Conservation (phyloP, 2,329 filamentous ascomycete genomes). For the Myriosclerotinia duriaeana region DNA sequence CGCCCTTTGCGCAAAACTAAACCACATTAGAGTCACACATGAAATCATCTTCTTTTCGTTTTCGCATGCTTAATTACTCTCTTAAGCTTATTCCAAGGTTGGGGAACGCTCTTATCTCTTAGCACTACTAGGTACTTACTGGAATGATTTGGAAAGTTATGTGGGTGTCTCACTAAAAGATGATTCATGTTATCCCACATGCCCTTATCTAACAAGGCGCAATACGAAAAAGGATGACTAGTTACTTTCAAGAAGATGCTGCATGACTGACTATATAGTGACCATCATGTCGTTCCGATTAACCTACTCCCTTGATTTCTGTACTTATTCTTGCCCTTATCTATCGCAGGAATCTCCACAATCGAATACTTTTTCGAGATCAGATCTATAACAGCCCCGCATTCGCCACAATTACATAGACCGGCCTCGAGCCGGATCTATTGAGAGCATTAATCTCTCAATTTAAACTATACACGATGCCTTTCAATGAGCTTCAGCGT, state of each 20-base stretch:
- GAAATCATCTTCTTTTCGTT: slow-evolving; percentile 47
- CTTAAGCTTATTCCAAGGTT: slow-evolving; percentile 7
- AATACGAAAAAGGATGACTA: slow-evolving; percentile 29
- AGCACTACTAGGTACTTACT: slow-evolving; percentile 5
- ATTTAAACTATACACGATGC: slow-evolving; percentile 19
- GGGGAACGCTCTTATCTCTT: slow-evolving; percentile 11
- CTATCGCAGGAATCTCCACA: slow-evolving; percentile 9
- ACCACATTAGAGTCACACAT: slow-evolving; percentile 25
- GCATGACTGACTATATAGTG: slow-evolving; percentile 36
- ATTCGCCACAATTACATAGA: slow-evolving; percentile 31
- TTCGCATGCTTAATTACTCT: slow-evolving; percentile 22
- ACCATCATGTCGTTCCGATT: slow-evolving; percentile 23
- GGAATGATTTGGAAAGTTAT: slow-evolving; percentile 19
- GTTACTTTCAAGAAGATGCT: slow-evolving; percentile 29
- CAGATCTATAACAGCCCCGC: slow-evolving; percentile 18
- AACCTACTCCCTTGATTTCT: slow-evolving; percentile 26
- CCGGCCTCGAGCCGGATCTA: slow-evolving; percentile 40
- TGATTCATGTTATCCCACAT: slow-evolving; percentile 35
- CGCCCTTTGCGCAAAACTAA: slow-evolving; percentile 16
- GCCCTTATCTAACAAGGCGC: slow-evolving; percentile 32
- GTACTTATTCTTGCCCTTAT: slow-evolving; percentile 22
- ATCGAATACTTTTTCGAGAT: slow-evolving; percentile 3
- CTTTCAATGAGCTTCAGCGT: slow-evolving; percentile 32
- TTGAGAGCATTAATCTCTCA: background rate
- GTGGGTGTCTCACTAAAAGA: slow-evolving; percentile 33